Evolutionary conservation across 768 basidiomycete species (phyloP).

Genomic region (Baorangia bicolor): DNA sequence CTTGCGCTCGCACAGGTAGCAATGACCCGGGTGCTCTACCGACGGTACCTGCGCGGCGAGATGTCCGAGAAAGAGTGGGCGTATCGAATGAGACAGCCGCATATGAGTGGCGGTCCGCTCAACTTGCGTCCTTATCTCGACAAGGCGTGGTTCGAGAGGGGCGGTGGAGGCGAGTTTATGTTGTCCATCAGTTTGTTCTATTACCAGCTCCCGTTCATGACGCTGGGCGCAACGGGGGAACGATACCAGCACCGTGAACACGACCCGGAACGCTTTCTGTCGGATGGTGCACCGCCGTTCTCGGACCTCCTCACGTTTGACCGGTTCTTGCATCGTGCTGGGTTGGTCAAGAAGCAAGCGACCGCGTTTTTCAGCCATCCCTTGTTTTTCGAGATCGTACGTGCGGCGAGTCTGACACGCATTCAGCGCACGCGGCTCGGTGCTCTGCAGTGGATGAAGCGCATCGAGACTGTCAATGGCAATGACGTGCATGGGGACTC

Average conservation of each 20-base stretch:
- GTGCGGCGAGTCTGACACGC: slow-evolving; percentile 8
- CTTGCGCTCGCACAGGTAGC: slow-evolving; percentile 53
- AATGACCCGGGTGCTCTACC: slow-evolving; percentile 48
- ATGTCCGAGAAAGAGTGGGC: slow-evolving; percentile 54
- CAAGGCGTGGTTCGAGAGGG: slow-evolving; percentile 42
- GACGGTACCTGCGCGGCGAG: slow-evolving; percentile 45
- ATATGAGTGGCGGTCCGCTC: slow-evolving; percentile 47
- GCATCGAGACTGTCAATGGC: not conserved
- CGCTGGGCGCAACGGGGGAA: slow-evolving; percentile 26
- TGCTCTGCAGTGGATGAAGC: slow-evolving; percentile 28
- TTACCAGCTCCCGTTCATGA: slow-evolving; percentile 48
- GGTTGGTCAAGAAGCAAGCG: slow-evolving; percentile 37
- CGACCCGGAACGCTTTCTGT: not conserved
- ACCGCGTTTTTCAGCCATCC: slow-evolving; percentile 40
- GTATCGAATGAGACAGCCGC: slow-evolving; percentile 46
- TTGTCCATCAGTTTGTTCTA: slow-evolving; percentile 44
- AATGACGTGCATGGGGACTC: not conserved
- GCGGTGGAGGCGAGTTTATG: slow-evolving; percentile 45
- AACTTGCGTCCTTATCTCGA: slow-evolving; percentile 53
- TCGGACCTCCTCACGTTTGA: slow-evolving; percentile 41
- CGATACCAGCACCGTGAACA: not conserved
- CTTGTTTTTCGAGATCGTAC: slow-evolving; percentile 43
- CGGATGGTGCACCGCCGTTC: slow-evolving; percentile 37
- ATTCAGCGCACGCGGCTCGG: not conserved
- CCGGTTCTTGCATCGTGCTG: slow-evolving; percentile 48